Evolutionary conservation across 2,329 filamentous ascomycete genomes (phyloP).

Genomic region (Zymoseptoria crescenta): DNA sequence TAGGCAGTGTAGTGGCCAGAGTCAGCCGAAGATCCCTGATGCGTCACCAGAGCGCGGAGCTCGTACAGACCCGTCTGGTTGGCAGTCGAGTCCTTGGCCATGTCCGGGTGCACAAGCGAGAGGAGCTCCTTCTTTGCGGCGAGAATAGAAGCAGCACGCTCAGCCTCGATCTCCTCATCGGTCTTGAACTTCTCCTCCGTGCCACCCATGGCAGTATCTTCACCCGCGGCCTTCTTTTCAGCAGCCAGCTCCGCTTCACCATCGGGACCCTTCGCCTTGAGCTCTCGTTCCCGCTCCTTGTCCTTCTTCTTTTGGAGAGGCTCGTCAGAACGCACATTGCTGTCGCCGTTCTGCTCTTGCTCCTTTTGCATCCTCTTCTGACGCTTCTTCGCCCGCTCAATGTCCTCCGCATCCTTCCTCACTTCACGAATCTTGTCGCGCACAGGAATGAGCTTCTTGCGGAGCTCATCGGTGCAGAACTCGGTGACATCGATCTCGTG

Average conservation of each 20-base stretch:
- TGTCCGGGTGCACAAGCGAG: conserved; percentile 64
- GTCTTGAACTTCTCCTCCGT: conserved; percentile 85
- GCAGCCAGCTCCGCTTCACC: conserved; percentile 41
- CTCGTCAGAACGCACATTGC: conserved; percentile 42
- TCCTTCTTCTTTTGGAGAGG: conserved; percentile 87
- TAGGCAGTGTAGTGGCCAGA: conserved; percentile 98
- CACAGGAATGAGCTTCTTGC: conserved; percentile 76
- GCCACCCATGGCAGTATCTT: conserved; percentile 66
- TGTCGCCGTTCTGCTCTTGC: conserved; percentile 41
- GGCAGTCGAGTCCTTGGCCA: conserved; percentile 69
- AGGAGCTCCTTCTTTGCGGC: conserved; percentile 83
- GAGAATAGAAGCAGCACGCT: conserved; percentile 66
- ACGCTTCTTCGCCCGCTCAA: conserved; percentile 83
- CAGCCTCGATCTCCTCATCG: conserved; percentile 83
- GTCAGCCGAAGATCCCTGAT: conserved; percentile 93
- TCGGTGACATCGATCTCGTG: conserved; percentile 88
- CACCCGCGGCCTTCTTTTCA: conserved; percentile 38
- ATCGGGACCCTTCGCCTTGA: conserved; percentile 26
- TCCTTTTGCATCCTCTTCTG: conserved; percentile 64
- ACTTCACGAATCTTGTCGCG: conserved; percentile 93
- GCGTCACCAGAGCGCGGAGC: conserved; percentile 85
- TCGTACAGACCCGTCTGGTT: conserved; percentile 96
- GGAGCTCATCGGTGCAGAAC: conserved; percentile 88
- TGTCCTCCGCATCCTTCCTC: conserved; percentile 87
- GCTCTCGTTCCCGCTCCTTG: conserved; percentile 47